Conservation (phyloP, 2,329 filamentous ascomycete genomes). For the Karstenula rhodostoma region DNA sequence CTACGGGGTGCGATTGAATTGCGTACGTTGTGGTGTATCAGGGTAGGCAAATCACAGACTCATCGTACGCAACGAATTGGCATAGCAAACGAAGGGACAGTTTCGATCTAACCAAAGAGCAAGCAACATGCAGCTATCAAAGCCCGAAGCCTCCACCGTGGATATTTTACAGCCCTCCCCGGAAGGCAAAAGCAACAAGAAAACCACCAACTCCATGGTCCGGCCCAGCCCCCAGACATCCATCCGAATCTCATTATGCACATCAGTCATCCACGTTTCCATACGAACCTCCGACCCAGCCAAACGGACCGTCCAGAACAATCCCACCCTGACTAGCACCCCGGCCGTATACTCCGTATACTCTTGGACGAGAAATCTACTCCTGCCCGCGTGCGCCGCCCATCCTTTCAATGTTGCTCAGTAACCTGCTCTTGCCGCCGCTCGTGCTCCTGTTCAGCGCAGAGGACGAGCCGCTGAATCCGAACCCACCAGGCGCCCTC, state of each 20-base stretch:
- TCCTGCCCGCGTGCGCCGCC: constrained; percentile 59
- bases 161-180: background rate
- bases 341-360: background rate
- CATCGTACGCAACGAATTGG: too few relatives aligned
- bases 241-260: constrained; percentile 1
- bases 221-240: background rate
- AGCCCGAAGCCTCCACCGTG: background rate
- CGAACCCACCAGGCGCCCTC: constrained; percentile 62
- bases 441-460: constrained; percentile 46
- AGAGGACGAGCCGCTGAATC: constrained; percentile 44
- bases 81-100: background rate
- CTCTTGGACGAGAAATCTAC: constrained; percentile 5
- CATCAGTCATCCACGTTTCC: background rate
- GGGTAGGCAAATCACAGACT: too few relatives aligned
- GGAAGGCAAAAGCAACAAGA: background rate
- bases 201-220: background rate
- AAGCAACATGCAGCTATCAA: background rate
- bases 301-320: background rate
- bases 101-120: background rate
- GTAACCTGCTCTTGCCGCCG: constrained; percentile 71
- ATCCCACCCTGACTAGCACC: background rate
- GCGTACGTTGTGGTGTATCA: too few relatives aligned
- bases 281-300: background rate
- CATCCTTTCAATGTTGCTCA: constrained; percentile 90
- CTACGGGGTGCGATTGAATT: too few relatives aligned